A percentile compares a stretch with the other conserved stretches of the same genome.
Conservation (phyloP, 352 stramenopile species). For the Phytophthora meadii region DNA sequence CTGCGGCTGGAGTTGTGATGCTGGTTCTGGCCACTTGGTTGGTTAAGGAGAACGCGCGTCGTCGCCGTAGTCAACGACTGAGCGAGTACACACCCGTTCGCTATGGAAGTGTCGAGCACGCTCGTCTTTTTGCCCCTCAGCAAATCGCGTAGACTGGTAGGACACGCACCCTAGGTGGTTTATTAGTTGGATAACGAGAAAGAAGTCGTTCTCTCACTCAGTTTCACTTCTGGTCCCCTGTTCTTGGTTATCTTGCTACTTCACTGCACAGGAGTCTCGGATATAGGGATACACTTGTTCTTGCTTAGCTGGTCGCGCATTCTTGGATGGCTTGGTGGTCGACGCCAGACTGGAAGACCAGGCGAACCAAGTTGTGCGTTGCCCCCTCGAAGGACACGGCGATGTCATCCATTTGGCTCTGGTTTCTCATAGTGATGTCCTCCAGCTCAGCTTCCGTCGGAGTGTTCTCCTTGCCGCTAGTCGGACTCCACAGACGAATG, state of each 20-base stretch:
- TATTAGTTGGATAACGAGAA: slow-evolving; percentile 26
- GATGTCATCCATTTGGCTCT: slow-evolving; percentile 69
- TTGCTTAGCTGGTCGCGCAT: slow-evolving; percentile 66
- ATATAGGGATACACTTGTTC: neutral
- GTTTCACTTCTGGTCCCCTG: neutral
- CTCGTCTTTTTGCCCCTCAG: slow-evolving; percentile 26
- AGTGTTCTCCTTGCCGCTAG: slow-evolving; percentile 43
- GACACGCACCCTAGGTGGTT: slow-evolving; percentile 3
- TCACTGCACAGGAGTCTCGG: neutral
- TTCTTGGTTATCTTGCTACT: slow-evolving; percentile 9
- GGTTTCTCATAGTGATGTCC: slow-evolving; percentile 62
- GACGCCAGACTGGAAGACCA: slow-evolving; percentile 68
- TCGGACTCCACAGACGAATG: slow-evolving; percentile 81
- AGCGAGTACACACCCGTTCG: slow-evolving; percentile 42
- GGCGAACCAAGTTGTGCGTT: slow-evolving; percentile 69
- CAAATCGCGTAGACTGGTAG: slow-evolving; percentile 21
- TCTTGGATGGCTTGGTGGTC: slow-evolving; percentile 70
- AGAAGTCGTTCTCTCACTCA: slow-evolving; percentile 13
- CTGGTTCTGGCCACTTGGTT: slow-evolving; percentile 30
- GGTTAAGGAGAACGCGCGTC: slow-evolving; percentile 42
- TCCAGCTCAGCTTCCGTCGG: slow-evolving; percentile 61
- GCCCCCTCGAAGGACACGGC: slow-evolving; percentile 50
- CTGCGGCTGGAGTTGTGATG: slow-evolving; percentile 26
- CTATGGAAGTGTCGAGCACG: slow-evolving; percentile 62
- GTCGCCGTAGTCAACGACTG: slow-evolving; percentile 34